Evolutionary conservation across 495 filamentous ascomycete species (phyloP), one percentile per base, ranked within the genome.

Genomic region (Friedmanniomyces simplex): DNA sequence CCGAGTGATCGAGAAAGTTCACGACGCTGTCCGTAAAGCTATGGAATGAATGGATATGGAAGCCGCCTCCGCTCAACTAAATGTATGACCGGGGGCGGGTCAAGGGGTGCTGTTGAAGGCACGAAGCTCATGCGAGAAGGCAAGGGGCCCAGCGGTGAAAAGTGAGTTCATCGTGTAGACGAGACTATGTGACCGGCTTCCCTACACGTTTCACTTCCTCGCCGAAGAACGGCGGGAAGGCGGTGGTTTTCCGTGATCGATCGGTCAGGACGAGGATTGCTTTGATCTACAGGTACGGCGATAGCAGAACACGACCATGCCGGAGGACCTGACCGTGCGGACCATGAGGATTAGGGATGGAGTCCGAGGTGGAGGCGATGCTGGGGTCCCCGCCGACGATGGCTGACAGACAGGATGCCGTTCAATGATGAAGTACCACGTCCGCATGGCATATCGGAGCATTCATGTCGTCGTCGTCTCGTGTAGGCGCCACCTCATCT

Each of bases 71-170:
- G 10, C 50, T 68, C 5, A 67, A 70, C 30, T n/a, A n/a, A n/a
- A n/a, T n/a, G n/a, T n/a, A 66, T 82, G 12, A 58, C 63, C 30
- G 50, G 60, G 13, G 73, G 73, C 22, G 81, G 80, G 0, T 65
- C 82, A 41, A 63, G 73, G 32, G 77, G 72, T 22, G 72, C 81
- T 1, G 54, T 79, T 16, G 70, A 74, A 3, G 82, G 82, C 0
- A 50, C 85, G 62, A 50, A 77, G 52, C 63, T 73, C 52, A 50
- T 82, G 59, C 71, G 72, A 62, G 67, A 69, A 49, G 73, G 68
- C 36, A 42, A 36, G 34, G 73, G 73, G 60, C 73, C 83, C 18
- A 81, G 77, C 56, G 81, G 79, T 16, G 68, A 72, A 63, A 86
- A 84, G 70, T 58, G 83, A 46, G 79, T 86, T 32, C 67, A 67